Evolutionary conservation across 2,329 filamentous ascomycete species (phyloP).

Genomic region (Juglanconis oblonga): DNA sequence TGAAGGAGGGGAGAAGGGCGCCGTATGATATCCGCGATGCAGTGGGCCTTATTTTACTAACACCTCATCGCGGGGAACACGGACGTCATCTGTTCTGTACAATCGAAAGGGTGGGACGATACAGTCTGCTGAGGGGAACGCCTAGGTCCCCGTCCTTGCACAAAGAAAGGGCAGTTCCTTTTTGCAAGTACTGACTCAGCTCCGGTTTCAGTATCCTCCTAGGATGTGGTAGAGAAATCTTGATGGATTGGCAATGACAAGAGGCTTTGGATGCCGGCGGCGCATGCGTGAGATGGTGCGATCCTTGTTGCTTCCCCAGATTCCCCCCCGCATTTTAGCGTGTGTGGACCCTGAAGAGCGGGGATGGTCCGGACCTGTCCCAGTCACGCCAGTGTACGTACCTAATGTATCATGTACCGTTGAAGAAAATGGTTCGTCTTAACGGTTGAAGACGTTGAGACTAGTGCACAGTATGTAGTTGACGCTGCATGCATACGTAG

Average conservation of each 20-base stretch:
- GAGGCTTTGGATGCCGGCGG: slow-evolving; percentile 14
- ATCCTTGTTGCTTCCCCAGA: background rate
- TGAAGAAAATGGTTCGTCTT: too few species aligned
- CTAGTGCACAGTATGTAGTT: too few species aligned
- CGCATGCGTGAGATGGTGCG: slow-evolving; percentile 1
- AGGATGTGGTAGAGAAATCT: too few species aligned
- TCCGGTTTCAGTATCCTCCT: too few species aligned
- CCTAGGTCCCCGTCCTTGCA: slow-evolving; percentile 9
- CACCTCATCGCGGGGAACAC: background rate
- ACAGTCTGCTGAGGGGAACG: slow-evolving; percentile 3
- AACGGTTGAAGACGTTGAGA: too few species aligned
- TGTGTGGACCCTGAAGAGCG: background rate
- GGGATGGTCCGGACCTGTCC: too few species aligned
- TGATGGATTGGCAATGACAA: slow-evolving; percentile 9
- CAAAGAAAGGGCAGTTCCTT: too few species aligned
- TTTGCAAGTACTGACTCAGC: too few species aligned
- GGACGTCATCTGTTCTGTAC: background rate
- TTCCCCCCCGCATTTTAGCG: background rate
- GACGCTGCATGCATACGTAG: too few species aligned
- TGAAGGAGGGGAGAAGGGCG: background rate
- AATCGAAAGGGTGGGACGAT: background rate
- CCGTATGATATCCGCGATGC: background rate
- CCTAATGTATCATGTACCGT: too few species aligned
- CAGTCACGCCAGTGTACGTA: too few species aligned
- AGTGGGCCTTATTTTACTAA: background rate